Conservation (phyloP, 176 grass and related monocot species). For the Aegilops umbellulata region DNA sequence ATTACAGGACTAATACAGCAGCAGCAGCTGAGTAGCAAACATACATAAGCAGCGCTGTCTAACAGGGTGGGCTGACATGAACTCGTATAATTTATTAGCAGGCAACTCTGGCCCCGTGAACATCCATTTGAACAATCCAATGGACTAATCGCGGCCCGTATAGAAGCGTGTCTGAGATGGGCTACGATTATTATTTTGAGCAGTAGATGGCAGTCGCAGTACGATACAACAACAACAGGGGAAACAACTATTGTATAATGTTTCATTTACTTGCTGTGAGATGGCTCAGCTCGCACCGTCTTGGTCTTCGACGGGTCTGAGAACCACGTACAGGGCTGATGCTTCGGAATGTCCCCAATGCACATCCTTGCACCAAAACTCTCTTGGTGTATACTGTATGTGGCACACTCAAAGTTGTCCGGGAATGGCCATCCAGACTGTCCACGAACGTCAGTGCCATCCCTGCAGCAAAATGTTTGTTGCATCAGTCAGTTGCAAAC, state of each 20-base stretch:
- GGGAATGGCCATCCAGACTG: constrained; percentile 76
- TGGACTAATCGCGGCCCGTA: not conserved
- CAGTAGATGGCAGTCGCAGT: not conserved
- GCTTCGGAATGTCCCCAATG: constrained; percentile 65
- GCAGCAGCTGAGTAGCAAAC: not conserved
- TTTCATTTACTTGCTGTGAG: constrained; percentile 21
- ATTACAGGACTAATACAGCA: not conserved
- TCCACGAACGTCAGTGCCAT: constrained; percentile 63
- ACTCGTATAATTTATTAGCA: not conserved
- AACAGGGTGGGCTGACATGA: not conserved
- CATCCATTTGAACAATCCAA: not conserved
- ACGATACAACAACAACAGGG: constrained; percentile 23
- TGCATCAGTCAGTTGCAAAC: not conserved
- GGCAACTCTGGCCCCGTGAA: too few species aligned
- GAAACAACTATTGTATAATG: constrained; percentile 14
- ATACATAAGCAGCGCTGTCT: not conserved
- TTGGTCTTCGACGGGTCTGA: constrained; percentile 28
- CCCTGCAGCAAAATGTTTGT: constrained; percentile 41
- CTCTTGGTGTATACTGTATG: constrained; percentile 60
- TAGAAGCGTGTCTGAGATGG: not conserved
- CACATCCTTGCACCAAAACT: constrained; percentile 80
- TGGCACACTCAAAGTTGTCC: constrained; percentile 81
- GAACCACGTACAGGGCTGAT: constrained; percentile 54
- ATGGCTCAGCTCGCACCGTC: constrained; percentile 29
- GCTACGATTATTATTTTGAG: not conserved